These are phyloP conservation scores for Paxillus rubicundulus DNA, from an alignment of 768 basidiomycete species.

Conservation along the genomic window DNA sequence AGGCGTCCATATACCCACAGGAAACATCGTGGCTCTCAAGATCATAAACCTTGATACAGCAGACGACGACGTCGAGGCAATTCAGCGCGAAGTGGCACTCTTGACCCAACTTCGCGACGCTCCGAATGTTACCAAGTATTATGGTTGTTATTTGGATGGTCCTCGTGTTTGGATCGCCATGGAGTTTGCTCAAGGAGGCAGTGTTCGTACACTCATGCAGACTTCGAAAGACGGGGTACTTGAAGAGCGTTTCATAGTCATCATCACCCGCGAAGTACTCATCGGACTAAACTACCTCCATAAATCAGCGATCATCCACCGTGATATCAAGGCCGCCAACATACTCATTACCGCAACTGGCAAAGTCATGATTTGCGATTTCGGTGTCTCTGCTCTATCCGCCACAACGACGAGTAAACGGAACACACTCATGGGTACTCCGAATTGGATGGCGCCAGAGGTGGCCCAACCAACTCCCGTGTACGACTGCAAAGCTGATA, in stretches of 20 bases:
- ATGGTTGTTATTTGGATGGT: conserved; percentile 93
- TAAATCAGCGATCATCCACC: conserved; percentile 91
- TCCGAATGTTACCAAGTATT: conserved; percentile 92
- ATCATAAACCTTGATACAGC: conserved; percentile 97
- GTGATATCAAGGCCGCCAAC: conserved; percentile 98
- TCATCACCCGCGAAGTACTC: conserved; percentile 89
- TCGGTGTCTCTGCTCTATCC: conserved; percentile 94
- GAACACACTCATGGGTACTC: conserved; percentile 95
- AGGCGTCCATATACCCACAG: conserved; percentile 79
- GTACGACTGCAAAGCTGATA: conserved; percentile 97
- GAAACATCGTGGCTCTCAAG: conserved; percentile 92
- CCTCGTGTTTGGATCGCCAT: conserved; percentile 98
- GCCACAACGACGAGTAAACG: conserved; percentile 84
- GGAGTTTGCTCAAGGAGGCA: conserved; percentile 96
- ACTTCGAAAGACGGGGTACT: conserved; percentile 69
- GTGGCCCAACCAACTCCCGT: conserved; percentile 85
- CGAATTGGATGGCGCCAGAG: conserved; percentile 99
- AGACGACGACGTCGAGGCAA: conserved; percentile 95
- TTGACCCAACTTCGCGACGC: conserved; percentile 87
- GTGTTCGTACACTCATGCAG: conserved; percentile 91
- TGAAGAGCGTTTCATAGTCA: conserved; percentile 85
- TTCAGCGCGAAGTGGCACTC: conserved; percentile 93
- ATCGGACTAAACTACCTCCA: conserved; percentile 87
- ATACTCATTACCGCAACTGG: conserved; percentile 85
- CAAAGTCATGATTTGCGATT: conserved; percentile 95